Evolutionary conservation across 768 basidiomycete species (phyloP).

Genomic region (Boletus sp.): DNA sequence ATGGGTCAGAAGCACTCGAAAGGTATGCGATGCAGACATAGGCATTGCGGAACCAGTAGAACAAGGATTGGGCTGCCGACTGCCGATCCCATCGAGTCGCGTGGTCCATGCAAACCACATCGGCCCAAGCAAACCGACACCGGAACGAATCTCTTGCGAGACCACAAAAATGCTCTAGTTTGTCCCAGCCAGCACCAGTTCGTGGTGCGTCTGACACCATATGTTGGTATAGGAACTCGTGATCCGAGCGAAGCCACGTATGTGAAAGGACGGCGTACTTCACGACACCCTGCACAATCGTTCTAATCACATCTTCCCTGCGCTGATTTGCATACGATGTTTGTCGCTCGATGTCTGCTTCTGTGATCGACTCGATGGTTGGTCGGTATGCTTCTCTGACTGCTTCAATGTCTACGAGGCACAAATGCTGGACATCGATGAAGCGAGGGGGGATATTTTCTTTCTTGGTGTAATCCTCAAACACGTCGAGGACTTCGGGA

Average conservation of each 20-base stretch:
- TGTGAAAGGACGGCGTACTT: conserved; percentile 25
- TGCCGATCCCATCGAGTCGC: neutral
- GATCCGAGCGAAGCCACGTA: neutral
- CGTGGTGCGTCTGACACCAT: neutral
- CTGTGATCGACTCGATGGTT: conserved; percentile 16
- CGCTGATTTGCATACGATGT: conserved; percentile 25
- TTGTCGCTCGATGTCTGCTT: conserved; percentile 21
- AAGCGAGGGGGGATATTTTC: conserved; percentile 15
- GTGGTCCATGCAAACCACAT: conserved; percentile 15
- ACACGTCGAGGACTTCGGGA: conserved; percentile 15
- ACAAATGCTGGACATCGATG: conserved; percentile 16
- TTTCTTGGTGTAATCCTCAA: conserved; percentile 7
- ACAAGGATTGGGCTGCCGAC: neutral
- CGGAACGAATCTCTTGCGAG: conserved; percentile 10
- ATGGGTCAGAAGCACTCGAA: neutral
- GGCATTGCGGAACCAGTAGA: conserved; percentile 23
- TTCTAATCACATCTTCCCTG: conserved; percentile 20
- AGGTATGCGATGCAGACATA: conserved; percentile 21
- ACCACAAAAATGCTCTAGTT: conserved; percentile 10
- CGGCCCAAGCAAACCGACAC: conserved; percentile 23
- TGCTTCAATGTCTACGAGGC: conserved; percentile 7
- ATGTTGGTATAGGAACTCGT: conserved; percentile 2
- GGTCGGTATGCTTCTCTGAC: conserved; percentile 5
- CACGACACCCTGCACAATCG: conserved; percentile 20
- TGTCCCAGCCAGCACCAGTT: conserved; percentile 12